Evolutionary conservation across 345 rosid species (phyloP).

Genomic region (Jatropha curcas): DNA sequence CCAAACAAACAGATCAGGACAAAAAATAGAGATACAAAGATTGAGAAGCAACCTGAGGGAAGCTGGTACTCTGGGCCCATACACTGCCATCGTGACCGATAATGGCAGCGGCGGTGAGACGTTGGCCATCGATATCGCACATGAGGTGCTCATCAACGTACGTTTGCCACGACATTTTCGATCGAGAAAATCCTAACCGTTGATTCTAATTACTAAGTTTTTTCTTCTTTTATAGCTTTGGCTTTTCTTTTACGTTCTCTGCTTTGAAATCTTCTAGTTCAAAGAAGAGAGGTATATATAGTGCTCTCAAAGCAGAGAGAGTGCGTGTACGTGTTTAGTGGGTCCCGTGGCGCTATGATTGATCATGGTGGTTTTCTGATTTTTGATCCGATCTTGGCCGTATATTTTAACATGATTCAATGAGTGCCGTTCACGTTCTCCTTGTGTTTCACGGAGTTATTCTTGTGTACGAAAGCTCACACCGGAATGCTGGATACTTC

Average conservation of each 20-base stretch:
- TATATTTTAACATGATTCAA: constrained; percentile 18
- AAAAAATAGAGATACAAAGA: constrained; percentile 4
- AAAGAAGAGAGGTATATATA: constrained; percentile 30
- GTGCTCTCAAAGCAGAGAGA: background rate
- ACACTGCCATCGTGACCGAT: constrained; percentile 28
- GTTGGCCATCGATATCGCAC: constrained; percentile 26
- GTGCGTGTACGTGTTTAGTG: background rate
- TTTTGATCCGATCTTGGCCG: constrained; percentile 25
- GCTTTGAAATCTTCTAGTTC: constrained; percentile 14
- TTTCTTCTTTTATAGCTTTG: background rate
- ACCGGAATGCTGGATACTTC: background rate
- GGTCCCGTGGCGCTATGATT: constrained; percentile 5
- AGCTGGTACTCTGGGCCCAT: constrained; percentile 26
- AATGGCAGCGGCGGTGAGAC: constrained; percentile 22
- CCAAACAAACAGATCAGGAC: constrained; percentile 6
- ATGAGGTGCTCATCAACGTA: constrained; percentile 29
- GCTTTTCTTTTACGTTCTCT: constrained; percentile 7
- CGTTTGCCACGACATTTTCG: constrained; percentile 29
- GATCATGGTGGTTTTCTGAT: background rate
- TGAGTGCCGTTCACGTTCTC: constrained; percentile 37
- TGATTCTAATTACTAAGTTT: background rate
- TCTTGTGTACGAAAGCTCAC: background rate
- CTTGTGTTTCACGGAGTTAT: too few species aligned
- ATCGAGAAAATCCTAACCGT: constrained; percentile 11
- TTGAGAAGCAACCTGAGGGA: constrained; percentile 21